These are phyloP conservation scores for Spiromastix sp. DNA, from an alignment of 2,329 filamentous ascomycete species.

Conservation along the genomic window DNA sequence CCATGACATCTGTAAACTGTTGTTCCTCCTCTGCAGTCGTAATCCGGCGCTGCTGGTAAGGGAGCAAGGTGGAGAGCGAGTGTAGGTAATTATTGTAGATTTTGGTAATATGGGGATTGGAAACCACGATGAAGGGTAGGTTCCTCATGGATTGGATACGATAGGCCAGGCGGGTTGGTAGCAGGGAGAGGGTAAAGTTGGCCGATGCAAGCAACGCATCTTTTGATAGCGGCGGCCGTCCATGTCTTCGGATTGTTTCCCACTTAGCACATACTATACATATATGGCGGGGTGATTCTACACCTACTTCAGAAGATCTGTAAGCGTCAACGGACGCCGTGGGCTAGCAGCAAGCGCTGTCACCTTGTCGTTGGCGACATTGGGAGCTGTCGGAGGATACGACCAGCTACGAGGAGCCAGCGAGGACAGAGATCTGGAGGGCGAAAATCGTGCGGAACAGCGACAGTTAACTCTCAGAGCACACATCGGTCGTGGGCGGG, in stretches of 20 bases:
- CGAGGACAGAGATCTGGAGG: slow-evolving; percentile 5
- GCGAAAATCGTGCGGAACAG: slow-evolving; percentile 1
- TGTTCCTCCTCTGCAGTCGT: slow-evolving; percentile 77
- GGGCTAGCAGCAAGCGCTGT: slow-evolving; percentile 65
- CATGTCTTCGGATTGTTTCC: no score
- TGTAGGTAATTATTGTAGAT: slow-evolving; percentile 97
- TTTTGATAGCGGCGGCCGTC: slow-evolving; percentile 72
- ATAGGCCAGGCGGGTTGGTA: slow-evolving; percentile 85
- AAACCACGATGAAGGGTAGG: slow-evolving; percentile 93
- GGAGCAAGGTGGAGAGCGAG: slow-evolving; percentile 79
- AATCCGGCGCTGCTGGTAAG: slow-evolving; percentile 65
- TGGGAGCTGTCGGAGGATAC: slow-evolving; percentile 37
- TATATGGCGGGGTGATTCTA: no score
- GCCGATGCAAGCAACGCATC: slow-evolving; percentile 77
- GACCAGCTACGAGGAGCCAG: slow-evolving; percentile 22
- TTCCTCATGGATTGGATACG: slow-evolving; percentile 89
- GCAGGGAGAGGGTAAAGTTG: slow-evolving; percentile 87
- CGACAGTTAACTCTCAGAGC: slow-evolving; percentile 6
- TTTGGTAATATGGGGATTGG: slow-evolving; percentile 87
- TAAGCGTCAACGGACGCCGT: slow-evolving; percentile 71
- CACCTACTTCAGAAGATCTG: slow-evolving; percentile 73
- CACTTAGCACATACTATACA: no score
- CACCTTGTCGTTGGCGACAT: slow-evolving; percentile 64
- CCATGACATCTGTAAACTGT: slow-evolving; percentile 81
- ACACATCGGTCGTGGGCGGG: slow-evolving; percentile 10